Percentiles rank a stretch among this genome's conserved stretches.
Evolutionary conservation across 768 basidiomycete species (phyloP).

Genomic region (Amyloporia xantha): DNA sequence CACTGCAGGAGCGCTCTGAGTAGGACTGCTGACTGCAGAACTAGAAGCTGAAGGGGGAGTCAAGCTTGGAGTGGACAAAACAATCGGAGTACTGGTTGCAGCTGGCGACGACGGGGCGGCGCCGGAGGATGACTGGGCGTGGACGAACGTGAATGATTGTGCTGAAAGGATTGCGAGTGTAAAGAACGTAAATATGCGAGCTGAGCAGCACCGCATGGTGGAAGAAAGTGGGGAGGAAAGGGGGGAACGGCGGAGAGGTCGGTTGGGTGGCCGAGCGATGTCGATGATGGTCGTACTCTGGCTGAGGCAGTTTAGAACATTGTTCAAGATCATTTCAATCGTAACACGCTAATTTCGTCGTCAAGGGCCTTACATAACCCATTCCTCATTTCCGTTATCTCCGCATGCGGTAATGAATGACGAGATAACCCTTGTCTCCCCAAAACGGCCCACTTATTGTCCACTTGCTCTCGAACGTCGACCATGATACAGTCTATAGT

Average conservation of each 20-base stretch:
- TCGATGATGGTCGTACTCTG: neutral
- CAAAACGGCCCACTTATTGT: neutral
- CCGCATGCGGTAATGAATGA: neutral
- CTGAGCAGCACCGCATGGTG: conserved; percentile 21
- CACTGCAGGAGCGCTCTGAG: neutral
- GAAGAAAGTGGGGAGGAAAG: conserved; percentile 2
- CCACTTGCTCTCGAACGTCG: neutral
- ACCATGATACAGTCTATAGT: neutral
- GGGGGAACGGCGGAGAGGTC: conserved; percentile 2
- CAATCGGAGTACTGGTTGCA: too few relatives aligned
- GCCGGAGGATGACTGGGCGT: conserved; percentile 9
- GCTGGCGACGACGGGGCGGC: neutral
- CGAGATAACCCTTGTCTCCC: neutral
- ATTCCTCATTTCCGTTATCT: too few relatives aligned
- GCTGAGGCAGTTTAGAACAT: neutral
- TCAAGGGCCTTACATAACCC: too few relatives aligned
- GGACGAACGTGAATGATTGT: conserved; percentile 19
- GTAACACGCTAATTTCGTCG: too few relatives aligned
- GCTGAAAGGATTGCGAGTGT: conserved; percentile 24
- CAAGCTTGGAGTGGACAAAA: neutral
- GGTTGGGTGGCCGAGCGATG: conserved; percentile 1
- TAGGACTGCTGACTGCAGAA: neutral
- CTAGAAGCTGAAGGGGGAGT: neutral
- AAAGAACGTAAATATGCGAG: conserved; percentile 26
- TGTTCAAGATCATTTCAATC: too few relatives aligned